Evolutionary conservation across 495 filamentous ascomycete species (phyloP), one percentile per base, ranked within the genome.

Genomic region (Margaritispora aquatica): DNA sequence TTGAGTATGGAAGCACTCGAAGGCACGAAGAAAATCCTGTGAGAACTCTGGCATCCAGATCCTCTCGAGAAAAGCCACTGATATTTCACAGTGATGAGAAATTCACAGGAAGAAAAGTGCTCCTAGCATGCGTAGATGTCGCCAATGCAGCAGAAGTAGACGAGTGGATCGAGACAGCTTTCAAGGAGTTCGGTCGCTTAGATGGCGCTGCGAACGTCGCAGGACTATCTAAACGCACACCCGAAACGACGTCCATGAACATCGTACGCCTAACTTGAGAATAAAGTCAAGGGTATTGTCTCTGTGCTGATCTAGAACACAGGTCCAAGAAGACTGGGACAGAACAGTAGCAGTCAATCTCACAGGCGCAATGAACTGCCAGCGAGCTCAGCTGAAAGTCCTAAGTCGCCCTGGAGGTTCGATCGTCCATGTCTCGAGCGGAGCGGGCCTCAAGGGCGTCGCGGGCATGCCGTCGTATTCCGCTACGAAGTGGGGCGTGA

Each of bases 391-490:
- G 64, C 64, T 85, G 48, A 68, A 66, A 52, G 71, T 72, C 23
- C 77, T 80, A 15, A 69, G 65, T 62, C 49, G 55, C 5, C 70
- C 73, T n/a, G 73, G 71, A 48, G 73, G 73, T 54, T 73, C 70
- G 55, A 84, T 87, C 64, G 84, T 87, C n/a, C 84, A 81, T 69
- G 80, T 80, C 20, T 70, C 76, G 13, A 80, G 78, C 56, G 74
- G 81, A 29, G 75, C 79, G 21, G 84, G 83, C 0, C 24, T 85
- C 15, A 68, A 68, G 54, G 84, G 84, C 58, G 69, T 68, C 62
- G 50, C 74, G 10, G 71, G 74, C 23, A 69, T 74, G 66, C 74
- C 72, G 7, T 76, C 80, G 24, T 87, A 87, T 68, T 73, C 73
- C 51, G 74, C 80, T 10, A 80, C 74, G 24, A 86, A 86, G 63